Evolutionary conservation across 768 basidiomycete species (phyloP).

Genomic region (Boletus sp.): DNA sequence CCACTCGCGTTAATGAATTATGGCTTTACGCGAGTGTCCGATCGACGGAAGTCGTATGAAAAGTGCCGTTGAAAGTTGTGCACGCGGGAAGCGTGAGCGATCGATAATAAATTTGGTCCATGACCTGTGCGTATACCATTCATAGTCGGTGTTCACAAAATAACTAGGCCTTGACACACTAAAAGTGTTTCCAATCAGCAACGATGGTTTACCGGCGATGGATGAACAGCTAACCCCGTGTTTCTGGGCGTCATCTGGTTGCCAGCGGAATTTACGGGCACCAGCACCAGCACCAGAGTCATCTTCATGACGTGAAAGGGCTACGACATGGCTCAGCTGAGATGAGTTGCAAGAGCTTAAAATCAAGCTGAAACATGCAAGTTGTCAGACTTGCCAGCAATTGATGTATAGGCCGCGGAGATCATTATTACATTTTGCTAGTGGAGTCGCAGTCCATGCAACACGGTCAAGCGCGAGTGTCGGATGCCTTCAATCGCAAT

Average conservation of each 20-base stretch:
- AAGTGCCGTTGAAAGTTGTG: too few relatives aligned
- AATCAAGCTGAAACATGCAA: not conserved
- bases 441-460: not conserved
- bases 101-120: not conserved
- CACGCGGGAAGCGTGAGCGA: not conserved
- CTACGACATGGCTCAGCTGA: not conserved
- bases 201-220: not conserved
- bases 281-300: too few relatives aligned
- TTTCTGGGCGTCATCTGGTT: not conserved
- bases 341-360: not conserved
- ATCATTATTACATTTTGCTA: not conserved
- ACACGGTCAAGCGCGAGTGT: not conserved
- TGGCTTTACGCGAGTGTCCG: not conserved
- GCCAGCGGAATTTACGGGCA: not conserved
- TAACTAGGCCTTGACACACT: not conserved
- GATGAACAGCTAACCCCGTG: not conserved
- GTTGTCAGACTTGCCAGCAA: not conserved
- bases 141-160: not conserved
- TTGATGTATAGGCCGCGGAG: not conserved
- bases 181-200: not conserved
- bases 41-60: conserved; percentile 1
- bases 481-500: not conserved
- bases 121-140: not conserved
- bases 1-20: not conserved
- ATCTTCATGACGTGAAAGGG: not conserved